Evolutionary conservation across 2,329 filamentous ascomycete genomes (phyloP).

Genomic region (Sporothrix schenckii): DNA sequence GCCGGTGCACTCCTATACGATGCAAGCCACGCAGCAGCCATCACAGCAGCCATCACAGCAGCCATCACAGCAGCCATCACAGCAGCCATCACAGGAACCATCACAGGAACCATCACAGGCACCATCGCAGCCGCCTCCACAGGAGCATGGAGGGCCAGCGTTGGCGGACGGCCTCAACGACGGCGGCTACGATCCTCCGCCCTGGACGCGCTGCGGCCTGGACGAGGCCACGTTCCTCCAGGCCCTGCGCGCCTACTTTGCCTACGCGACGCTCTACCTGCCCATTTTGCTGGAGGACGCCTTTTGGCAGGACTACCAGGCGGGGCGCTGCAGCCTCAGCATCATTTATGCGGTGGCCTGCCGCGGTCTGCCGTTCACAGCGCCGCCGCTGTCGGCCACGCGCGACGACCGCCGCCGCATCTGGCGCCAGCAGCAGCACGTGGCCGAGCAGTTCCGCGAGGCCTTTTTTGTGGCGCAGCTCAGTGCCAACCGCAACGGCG

Average conservation of each 20-base stretch:
- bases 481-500: constrained; percentile 4
- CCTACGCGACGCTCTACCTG: constrained; percentile 36
- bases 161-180: background rate
- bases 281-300: constrained; percentile 38
- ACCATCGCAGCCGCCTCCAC: background rate
- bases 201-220: constrained; percentile 28
- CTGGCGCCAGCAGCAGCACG: constrained; percentile 37
- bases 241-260: constrained; percentile 39
- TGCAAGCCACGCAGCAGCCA: background rate
- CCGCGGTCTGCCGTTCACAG: constrained; percentile 38
- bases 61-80: background rate
- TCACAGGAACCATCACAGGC: background rate
- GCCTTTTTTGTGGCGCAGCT: constrained; percentile 35
- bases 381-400: background rate
- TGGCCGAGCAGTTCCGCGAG: constrained; percentile 37
- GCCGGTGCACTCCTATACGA: background rate
- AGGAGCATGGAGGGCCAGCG: background rate
- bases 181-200: constrained; percentile 31
- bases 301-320: constrained; percentile 39
- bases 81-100: background rate
- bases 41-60: background rate
- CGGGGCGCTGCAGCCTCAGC: constrained; percentile 35
- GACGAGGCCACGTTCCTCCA: constrained; percentile 28
- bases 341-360: constrained; percentile 39
- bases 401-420: constrained; percentile 32